phyloP scores from a whole-genome alignment of 257 asterid species.

The Solanum peruvianum region DNA sequence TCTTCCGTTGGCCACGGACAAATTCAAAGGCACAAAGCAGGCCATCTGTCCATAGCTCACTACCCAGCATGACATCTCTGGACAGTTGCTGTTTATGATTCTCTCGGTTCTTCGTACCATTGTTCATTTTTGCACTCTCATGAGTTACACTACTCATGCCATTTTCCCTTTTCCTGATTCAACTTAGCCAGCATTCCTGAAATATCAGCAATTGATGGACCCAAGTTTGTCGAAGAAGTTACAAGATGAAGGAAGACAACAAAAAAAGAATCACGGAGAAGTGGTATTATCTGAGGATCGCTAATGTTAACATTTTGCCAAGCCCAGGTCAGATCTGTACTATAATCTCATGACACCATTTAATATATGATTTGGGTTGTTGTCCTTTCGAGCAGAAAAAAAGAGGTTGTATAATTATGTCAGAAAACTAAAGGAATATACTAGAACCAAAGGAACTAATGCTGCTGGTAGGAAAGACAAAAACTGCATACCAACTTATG shows the following conservation, averaged over 20 bases:
- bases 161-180: background rate
- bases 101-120: conserved; percentile 33
- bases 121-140: background rate
- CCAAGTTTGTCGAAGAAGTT: background rate
- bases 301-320: background rate
- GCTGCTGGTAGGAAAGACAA: background rate
- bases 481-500: background rate
- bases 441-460: background rate
- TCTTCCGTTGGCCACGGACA: conserved; percentile 31
- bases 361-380: background rate
- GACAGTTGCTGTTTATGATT: conserved; percentile 27
- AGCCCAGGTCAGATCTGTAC: background rate
- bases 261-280: background rate
- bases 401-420: background rate
- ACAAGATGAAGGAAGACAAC: background rate
- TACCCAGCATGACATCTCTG: conserved; percentile 46
- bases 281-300: background rate
- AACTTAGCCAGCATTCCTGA: background rate
- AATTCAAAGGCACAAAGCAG: conserved; percentile 90
- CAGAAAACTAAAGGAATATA: background rate
- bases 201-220: background rate
- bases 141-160: background rate
- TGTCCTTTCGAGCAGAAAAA: background rate
- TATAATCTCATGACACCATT: background rate
- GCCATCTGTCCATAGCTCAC: conserved; percentile 81